These are phyloP conservation scores for Davidsoniella virescens DNA, from an alignment of 2,329 filamentous ascomycete species.

Conservation along the genomic window DNA sequence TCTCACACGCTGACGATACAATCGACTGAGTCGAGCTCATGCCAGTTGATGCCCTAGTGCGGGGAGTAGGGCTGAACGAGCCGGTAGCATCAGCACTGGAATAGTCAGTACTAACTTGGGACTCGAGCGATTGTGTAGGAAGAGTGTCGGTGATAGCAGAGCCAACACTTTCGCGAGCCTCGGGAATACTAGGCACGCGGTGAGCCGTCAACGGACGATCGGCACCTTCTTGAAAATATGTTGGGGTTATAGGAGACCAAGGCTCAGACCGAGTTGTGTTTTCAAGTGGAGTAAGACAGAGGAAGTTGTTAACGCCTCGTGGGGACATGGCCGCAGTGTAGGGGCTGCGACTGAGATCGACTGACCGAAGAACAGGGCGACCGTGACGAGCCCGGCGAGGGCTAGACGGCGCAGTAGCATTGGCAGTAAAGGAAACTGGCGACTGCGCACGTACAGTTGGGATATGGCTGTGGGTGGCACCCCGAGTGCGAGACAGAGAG, in stretches of 20 bases:
- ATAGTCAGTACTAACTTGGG: conserved; percentile 4
- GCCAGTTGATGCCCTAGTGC: conserved; percentile 10
- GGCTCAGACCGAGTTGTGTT: conserved; percentile 19
- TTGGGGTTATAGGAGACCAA: conserved; percentile 17
- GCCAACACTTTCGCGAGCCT: conserved; percentile 1
- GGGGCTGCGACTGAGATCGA: conserved; percentile 21
- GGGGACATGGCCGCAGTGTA: conserved; percentile 10
- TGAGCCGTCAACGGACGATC: conserved; percentile 33
- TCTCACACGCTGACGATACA: conserved; percentile 26
- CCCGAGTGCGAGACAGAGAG: conserved; percentile 9
- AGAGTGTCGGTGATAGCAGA: conserved; percentile 1
- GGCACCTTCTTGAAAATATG: conserved; percentile 16
- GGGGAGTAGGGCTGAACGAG: neutral
- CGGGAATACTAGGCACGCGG: conserved; percentile 21
- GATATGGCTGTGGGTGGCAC: conserved; percentile 9
- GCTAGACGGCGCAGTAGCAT: conserved; percentile 9
- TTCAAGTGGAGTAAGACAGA: conserved; percentile 8
- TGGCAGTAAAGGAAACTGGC: conserved; percentile 1
- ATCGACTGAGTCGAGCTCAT: conserved; percentile 34
- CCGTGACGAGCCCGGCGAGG: conserved; percentile 24
- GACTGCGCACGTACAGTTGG: conserved; percentile 5
- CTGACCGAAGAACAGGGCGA: conserved; percentile 28
- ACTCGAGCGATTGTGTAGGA: conserved; percentile 6
- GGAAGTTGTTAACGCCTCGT: conserved; percentile 9
- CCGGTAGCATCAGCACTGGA: neutral